A percentile compares a stretch with the other conserved stretches of the same genome.
Conservation (phyloP, 2,329 filamentous ascomycete species). For the Ceratocystis eucalypticola region DNA sequence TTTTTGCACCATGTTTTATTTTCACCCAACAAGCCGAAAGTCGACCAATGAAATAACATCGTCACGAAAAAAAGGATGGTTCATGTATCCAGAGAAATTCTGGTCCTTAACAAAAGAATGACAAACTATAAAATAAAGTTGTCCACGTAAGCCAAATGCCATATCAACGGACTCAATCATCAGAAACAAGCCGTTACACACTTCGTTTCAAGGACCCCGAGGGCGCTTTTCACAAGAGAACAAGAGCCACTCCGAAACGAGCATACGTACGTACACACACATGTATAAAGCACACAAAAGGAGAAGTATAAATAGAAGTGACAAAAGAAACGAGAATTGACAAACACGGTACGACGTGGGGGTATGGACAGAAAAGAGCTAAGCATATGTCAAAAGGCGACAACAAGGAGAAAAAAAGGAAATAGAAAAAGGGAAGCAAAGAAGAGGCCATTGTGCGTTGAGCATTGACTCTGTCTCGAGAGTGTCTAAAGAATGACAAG, state of each 20-base stretch:
- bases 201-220: neutral
- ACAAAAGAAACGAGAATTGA: constrained; percentile 15
- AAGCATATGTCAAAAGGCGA: constrained; percentile 5
- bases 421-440: neutral
- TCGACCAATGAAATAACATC: too few relatives aligned
- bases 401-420: constrained; percentile 1
- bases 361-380: constrained; percentile 5
- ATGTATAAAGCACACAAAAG: neutral
- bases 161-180: neutral
- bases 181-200: neutral
- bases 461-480: constrained; percentile 2
- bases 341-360: constrained; percentile 11
- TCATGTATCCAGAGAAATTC: too few relatives aligned
- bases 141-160: neutral
- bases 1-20: too few relatives aligned
- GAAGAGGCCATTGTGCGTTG: constrained; percentile 1
- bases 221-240: neutral
- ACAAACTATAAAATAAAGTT: too few relatives aligned
- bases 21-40: too few relatives aligned
- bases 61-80: too few relatives aligned
- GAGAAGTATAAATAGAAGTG: neutral
- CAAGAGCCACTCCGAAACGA: neutral
- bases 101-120: too few relatives aligned
- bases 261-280: neutral
- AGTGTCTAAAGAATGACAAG: constrained; percentile 1